Conservation (phyloP, 2,329 filamentous ascomycete species). For the Penicillium sp. region DNA sequence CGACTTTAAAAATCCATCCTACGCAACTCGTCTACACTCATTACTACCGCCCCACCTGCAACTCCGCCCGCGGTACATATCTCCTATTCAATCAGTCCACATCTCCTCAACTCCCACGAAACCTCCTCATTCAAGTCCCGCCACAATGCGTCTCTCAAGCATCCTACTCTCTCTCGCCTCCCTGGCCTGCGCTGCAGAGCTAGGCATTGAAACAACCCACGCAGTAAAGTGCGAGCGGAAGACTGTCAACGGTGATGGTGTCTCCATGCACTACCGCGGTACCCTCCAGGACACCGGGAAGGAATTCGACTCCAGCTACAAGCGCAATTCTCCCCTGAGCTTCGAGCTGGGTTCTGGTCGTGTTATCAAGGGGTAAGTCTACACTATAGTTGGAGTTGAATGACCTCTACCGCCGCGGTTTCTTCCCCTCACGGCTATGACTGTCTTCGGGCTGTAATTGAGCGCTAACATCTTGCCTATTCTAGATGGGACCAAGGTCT, state of each 20-base stretch:
- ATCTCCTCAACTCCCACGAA: background rate
- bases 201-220: slow-evolving; percentile 78
- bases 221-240: slow-evolving; percentile 79
- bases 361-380: slow-evolving; percentile 82
- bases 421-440: background rate
- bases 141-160: slow-evolving; percentile 52
- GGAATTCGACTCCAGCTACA: slow-evolving; percentile 84
- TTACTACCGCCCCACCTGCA: background rate
- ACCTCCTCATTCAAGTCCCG: background rate
- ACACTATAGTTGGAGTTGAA: background rate
- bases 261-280: slow-evolving; percentile 87
- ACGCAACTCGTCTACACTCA: background rate
- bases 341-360: slow-evolving; percentile 80
- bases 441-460: no score
- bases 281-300: slow-evolving; percentile 73
- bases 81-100: slow-evolving; percentile 4
- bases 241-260: slow-evolving; percentile 73
- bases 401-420: background rate
- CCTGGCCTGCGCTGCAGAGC: slow-evolving; percentile 55
- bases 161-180: slow-evolving; percentile 48
- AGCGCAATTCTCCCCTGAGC: slow-evolving; percentile 72
- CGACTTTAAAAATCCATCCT: background rate
- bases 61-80: slow-evolving; percentile 1
- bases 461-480: slow-evolving; percentile 16
- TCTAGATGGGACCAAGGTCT: slow-evolving; percentile 86